Evolutionary conservation across 1,284 basidiomycete genomes (phyloP).

Genomic region (Microbotryum lychnidis-dioicae): DNA sequence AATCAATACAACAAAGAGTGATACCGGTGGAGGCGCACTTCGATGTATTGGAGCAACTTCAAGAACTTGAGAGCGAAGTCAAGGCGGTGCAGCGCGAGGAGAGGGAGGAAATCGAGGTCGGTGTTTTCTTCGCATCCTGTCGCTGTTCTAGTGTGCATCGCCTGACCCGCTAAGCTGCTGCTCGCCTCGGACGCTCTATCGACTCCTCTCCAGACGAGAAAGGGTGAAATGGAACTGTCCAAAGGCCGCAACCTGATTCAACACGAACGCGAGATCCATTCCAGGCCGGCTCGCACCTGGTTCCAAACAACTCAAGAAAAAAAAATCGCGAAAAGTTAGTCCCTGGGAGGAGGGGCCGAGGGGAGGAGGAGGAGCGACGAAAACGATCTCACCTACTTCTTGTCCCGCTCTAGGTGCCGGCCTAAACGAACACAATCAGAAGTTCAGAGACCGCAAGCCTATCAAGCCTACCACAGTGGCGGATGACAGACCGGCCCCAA

Average conservation of each 20-base stretch:
- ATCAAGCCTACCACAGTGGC: slow-evolving; percentile 17
- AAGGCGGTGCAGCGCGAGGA: slow-evolving; percentile 79
- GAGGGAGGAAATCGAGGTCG: slow-evolving; percentile 84
- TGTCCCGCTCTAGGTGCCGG: slow-evolving; percentile 11
- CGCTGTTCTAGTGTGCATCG: neutral
- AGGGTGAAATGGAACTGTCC: slow-evolving; percentile 90
- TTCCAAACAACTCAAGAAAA: slow-evolving; percentile 89
- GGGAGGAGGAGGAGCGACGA: neutral
- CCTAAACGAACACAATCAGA: slow-evolving; percentile 27
- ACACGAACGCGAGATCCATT: slow-evolving; percentile 88
- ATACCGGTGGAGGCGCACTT: slow-evolving; percentile 70
- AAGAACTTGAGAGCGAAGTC: slow-evolving; percentile 68
- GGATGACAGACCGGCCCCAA: slow-evolving; percentile 15
- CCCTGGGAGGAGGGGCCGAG: neutral
- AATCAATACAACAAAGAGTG: slow-evolving; percentile 82
- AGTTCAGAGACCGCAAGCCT: slow-evolving; percentile 30
- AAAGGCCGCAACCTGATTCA: slow-evolving; percentile 96
- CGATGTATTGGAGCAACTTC: slow-evolving; percentile 63
- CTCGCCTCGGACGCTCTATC: slow-evolving; percentile 3
- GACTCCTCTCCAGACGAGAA: slow-evolving; percentile 53
- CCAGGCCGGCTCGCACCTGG: slow-evolving; percentile 91
- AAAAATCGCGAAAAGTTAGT: slow-evolving; percentile 63
- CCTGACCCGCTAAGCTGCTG: too few relatives aligned
- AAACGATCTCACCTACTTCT: neutral
- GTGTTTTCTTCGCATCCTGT: slow-evolving; percentile 23